These are phyloP conservation scores for Hypomyces perniciosus DNA, from an alignment of 2,329 filamentous ascomycete genomes.

Conservation along the genomic window DNA sequence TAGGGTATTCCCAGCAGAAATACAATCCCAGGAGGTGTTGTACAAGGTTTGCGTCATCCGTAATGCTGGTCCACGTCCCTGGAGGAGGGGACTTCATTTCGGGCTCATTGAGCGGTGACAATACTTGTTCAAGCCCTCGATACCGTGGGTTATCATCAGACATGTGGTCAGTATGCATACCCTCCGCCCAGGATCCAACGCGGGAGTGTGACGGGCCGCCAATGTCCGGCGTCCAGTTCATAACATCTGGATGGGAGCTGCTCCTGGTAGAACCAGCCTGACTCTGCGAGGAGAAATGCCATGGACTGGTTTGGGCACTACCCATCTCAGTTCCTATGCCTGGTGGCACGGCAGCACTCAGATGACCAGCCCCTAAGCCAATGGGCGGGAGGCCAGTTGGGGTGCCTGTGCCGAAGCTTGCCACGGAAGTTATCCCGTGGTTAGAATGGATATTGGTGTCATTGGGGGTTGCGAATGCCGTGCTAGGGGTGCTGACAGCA, in stretches of 20 bases:
- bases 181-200: constrained; percentile 47
- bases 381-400: constrained; percentile 23
- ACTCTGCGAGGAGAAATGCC: constrained; percentile 43
- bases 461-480: constrained; percentile 18
- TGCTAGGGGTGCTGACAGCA: constrained; percentile 17
- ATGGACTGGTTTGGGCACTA: constrained; percentile 34
- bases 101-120: constrained; percentile 40
- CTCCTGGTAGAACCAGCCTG: constrained; percentile 41
- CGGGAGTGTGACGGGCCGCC: constrained; percentile 37
- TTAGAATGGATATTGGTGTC: constrained; percentile 14
- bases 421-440: constrained; percentile 15
- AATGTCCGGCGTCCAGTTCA: constrained; percentile 40
- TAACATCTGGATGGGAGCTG: constrained; percentile 40
- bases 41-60: constrained; percentile 51
- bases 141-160: constrained; percentile 29
- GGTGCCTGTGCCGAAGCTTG: constrained; percentile 25
- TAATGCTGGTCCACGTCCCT: constrained; percentile 56
- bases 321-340: constrained; percentile 34
- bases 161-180: constrained; percentile 29
- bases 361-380: constrained; percentile 23
- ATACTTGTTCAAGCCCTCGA: constrained; percentile 41
- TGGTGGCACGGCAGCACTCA: constrained; percentile 25
- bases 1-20: constrained; percentile 72
- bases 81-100: constrained; percentile 38
- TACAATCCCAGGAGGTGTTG: constrained; percentile 60